Evolutionary conservation across 1,284 basidiomycete species (phyloP), one percentile per base, ranked within the genome.

Genomic region (Leucoagaricus sp.): DNA sequence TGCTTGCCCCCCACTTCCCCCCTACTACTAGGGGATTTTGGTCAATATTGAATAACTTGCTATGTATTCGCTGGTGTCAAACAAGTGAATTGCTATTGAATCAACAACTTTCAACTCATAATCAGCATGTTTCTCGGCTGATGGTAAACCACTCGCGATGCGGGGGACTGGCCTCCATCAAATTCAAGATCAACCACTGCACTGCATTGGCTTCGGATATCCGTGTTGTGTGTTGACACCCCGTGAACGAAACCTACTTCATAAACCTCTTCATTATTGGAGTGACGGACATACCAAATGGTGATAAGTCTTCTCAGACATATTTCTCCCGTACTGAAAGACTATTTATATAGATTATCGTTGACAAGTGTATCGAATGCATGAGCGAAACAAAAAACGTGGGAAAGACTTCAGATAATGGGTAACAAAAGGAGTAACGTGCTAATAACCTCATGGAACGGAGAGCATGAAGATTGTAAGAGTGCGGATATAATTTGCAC

Each of bases 211-310:
- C 19, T 29, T 33, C 51, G 21, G 6, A 31, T 29, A 55, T 49
- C 38, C 46, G 38, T n/a, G 53, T 55, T 28, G 46, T 46, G 28
- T 49, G 26, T 49, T 42, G 53, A 42, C 29, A 49, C 15, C 7
- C 53, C 42, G 31, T 49, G 53, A 34, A 49, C 36, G 46, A 55
- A 55, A 55, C 46, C 1, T 19, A 19, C n/a, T 31, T 33, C 28
- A 26, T 42, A 34, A 49, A 48, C 21, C 36, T 23, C 26, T 42
- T 19, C 21, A 26, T 34, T 19, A 53, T 23, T 34, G 40, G 33
- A 52, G 15, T 23, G 15, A 45, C 29, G 41, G 50, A 6, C 25
- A n/a, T 53, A 53, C 17, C 28, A 31, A 51, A 42, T n/a, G 51
- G 42, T 21, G 31, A 15, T 42, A 36, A 34, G 15, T 28, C 29